Conservation (phyloP, 225 moss, liverwort and hornwort species). For the Antitrichia curtipendula region DNA sequence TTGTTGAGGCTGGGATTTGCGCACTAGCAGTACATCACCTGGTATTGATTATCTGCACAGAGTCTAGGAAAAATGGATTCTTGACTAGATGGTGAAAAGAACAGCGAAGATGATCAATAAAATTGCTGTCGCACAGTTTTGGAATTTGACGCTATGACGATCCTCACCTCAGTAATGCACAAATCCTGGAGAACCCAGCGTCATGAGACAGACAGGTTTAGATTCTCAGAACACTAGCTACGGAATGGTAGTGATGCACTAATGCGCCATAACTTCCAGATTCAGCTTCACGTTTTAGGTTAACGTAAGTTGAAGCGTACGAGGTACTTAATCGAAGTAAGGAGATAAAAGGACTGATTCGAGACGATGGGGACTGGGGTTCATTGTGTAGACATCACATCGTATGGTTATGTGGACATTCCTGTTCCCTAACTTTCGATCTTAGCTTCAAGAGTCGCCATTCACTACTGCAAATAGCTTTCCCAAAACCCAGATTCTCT, state of each 20-base stretch:
- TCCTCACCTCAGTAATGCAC: not conserved
- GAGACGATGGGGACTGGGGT: not conserved
- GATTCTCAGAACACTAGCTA: not conserved
- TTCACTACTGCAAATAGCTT: not conserved
- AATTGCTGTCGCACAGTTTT: not conserved
- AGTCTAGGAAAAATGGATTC: not conserved
- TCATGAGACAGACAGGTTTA: not conserved
- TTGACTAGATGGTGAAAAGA: not conserved
- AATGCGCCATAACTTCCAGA: not conserved
- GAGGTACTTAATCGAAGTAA: not conserved
- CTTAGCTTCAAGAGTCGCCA: not conserved
- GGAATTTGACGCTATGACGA: not conserved
- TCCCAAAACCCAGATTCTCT: not conserved
- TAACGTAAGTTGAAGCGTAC: not conserved
- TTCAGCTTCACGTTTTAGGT: not conserved
- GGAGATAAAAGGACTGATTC: not conserved
- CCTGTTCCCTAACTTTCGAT: not conserved
- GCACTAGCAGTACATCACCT: not conserved
- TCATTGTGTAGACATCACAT: not conserved
- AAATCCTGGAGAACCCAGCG: not conserved
- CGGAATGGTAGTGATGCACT: not conserved
- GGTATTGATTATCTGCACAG: not conserved
- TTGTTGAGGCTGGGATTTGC: not conserved
- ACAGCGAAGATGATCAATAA: not conserved
- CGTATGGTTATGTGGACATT: not conserved